Conservation (phyloP, 2,329 filamentous ascomycete genomes). For the Didymella segeticola region DNA sequence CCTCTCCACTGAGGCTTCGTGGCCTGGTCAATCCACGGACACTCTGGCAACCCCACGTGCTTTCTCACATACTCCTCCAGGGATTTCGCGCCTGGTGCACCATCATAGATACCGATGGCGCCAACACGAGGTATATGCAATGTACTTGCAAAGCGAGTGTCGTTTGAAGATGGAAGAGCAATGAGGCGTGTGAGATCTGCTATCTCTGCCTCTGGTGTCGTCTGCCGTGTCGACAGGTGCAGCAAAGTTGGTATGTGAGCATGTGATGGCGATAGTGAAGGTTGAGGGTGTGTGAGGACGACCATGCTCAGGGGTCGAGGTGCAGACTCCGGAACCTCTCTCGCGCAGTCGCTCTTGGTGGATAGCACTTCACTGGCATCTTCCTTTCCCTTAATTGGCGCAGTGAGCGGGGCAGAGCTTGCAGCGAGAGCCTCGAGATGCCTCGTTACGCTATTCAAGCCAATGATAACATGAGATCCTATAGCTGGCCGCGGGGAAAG, state of each 20-base stretch:
- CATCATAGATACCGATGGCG: slow-evolving; percentile 65
- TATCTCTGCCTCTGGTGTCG: slow-evolving; percentile 4
- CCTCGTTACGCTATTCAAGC: slow-evolving; percentile 69
- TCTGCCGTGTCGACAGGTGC: slow-evolving; percentile 30
- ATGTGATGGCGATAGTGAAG: slow-evolving; percentile 41
- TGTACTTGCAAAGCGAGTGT: slow-evolving; percentile 62
- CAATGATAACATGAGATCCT: slow-evolving; percentile 65
- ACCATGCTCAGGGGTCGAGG: slow-evolving; percentile 31
- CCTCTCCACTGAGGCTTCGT: slow-evolving; percentile 50
- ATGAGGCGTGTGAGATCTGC: slow-evolving; percentile 61
- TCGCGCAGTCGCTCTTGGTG: not conserved
- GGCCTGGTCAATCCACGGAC: slow-evolving; percentile 64
- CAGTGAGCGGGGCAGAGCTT: slow-evolving; percentile 22
- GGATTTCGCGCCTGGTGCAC: slow-evolving; percentile 63
- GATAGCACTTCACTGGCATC: not conserved
- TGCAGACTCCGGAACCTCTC: not conserved
- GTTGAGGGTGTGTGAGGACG: slow-evolving; percentile 43
- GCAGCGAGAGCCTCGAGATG: slow-evolving; percentile 59
- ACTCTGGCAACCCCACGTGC: slow-evolving; percentile 60
- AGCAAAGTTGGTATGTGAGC: slow-evolving; percentile 45
- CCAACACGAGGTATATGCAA: slow-evolving; percentile 70
- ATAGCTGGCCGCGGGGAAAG: slow-evolving; percentile 57
- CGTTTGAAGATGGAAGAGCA: slow-evolving; percentile 66
- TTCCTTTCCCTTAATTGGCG: not conserved
- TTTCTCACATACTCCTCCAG: slow-evolving; percentile 64